Evolutionary conservation across 495 filamentous ascomycete species (phyloP).

Genomic region (Penicillium cosmopolitanum): DNA sequence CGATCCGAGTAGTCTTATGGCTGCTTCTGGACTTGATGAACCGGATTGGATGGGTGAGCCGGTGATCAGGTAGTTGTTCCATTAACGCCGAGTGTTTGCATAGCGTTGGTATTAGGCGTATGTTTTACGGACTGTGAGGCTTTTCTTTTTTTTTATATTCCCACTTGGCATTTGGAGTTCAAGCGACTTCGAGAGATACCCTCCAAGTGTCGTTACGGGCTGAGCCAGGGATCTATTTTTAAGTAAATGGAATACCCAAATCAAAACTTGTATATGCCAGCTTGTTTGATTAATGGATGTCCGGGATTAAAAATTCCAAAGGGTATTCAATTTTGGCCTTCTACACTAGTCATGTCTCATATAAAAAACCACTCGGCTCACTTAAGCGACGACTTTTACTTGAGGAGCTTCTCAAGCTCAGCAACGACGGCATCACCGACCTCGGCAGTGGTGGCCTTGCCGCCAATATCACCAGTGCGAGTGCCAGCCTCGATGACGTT

Average conservation of each 20-base stretch:
- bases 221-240: background rate
- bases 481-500: constrained; percentile 57
- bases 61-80: constrained; percentile 47
- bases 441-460: constrained; percentile 52
- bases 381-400: constrained; percentile 25
- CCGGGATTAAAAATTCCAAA: constrained; percentile 16
- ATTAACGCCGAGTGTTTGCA: background rate
- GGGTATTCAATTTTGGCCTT: constrained; percentile 35
- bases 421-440: constrained; percentile 57
- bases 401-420: constrained; percentile 52
- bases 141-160: constrained; percentile 1
- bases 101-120: background rate
- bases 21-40: constrained; percentile 44
- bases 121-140: constrained; percentile 6
- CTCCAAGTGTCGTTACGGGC: constrained; percentile 16
- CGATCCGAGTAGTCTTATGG: constrained; percentile 29
- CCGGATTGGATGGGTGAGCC: constrained; percentile 66
- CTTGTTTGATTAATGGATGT: no score
- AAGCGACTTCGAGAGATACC: constrained; percentile 40
- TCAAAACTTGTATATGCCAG: no score
- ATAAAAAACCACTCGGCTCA: constrained; percentile 16
- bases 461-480: constrained; percentile 58
- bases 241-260: no score
- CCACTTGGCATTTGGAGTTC: constrained; percentile 22
- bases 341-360: constrained; percentile 31